These are phyloP conservation scores for Alternaria gaisen DNA, from an alignment of 2,329 filamentous ascomycete species.

Conservation along the genomic window DNA sequence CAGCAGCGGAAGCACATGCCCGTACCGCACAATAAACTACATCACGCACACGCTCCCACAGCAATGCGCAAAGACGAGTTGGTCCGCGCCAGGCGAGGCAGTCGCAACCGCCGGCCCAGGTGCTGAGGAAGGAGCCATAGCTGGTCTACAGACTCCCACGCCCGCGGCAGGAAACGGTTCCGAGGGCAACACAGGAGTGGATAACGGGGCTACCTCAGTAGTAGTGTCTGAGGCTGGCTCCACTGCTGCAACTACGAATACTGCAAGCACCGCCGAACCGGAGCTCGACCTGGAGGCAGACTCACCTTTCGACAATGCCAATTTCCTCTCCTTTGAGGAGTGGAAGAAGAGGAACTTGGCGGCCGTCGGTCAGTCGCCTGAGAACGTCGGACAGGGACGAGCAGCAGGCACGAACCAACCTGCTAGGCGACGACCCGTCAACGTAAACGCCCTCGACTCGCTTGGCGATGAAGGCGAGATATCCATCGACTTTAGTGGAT, in stretches of 20 bases:
- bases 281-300: slow-evolving; percentile 69
- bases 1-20: slow-evolving; percentile 55
- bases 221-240: slow-evolving; percentile 16
- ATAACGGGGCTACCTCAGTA: slow-evolving; percentile 2
- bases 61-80: slow-evolving; percentile 75
- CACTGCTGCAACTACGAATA: slow-evolving; percentile 11
- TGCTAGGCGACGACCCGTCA: slow-evolving; percentile 62
- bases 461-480: slow-evolving; percentile 91
- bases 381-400: slow-evolving; percentile 68
- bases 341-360: slow-evolving; percentile 96
- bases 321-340: slow-evolving; percentile 96
- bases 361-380: slow-evolving; percentile 81
- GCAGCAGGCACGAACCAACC: slow-evolving; percentile 54
- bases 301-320: slow-evolving; percentile 74
- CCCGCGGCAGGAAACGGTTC: slow-evolving; percentile 19
- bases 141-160: slow-evolving; percentile 21
- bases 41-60: slow-evolving; percentile 81
- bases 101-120: slow-evolving; percentile 20
- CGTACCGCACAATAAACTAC: slow-evolving; percentile 76
- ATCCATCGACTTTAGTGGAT: slow-evolving; percentile 73
- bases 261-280: slow-evolving; percentile 31
- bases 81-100: slow-evolving; percentile 48
- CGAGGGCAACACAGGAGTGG: slow-evolving; percentile 14
- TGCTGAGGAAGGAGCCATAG: slow-evolving; percentile 19
- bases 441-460: slow-evolving; percentile 75